Conservation (phyloP, 2,329 filamentous ascomycete species). For the Chrysoporthe puriensis region DNA sequence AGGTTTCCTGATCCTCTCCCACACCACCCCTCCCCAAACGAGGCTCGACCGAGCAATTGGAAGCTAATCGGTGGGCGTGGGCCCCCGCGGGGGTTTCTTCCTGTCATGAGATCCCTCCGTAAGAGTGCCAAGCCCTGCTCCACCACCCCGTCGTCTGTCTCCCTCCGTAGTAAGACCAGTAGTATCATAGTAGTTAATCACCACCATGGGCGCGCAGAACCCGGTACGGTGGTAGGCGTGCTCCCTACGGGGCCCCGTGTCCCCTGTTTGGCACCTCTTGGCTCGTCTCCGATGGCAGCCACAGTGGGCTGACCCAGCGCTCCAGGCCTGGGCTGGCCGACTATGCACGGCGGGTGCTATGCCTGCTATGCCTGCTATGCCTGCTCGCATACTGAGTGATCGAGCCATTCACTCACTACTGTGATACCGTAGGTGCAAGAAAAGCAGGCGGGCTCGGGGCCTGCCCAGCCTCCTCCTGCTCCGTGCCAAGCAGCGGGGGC, state of each 20-base stretch:
- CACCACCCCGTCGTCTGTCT: neutral
- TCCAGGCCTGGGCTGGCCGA: too few species aligned
- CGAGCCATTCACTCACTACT: too few species aligned
- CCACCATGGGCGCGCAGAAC: too few species aligned
- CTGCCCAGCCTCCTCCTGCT: too few species aligned
- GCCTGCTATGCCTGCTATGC: too few species aligned
- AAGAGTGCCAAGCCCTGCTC: neutral
- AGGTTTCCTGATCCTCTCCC: conserved; percentile 15
- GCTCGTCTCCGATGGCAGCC: neutral
- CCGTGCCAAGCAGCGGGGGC: too few species aligned
- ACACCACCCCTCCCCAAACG: too few species aligned
- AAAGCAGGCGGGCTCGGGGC: too few species aligned
- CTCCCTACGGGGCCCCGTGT: neutral
- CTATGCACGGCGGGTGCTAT: too few species aligned
- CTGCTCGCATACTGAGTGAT: too few species aligned
- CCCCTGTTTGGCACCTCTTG: neutral
- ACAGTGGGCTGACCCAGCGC: neutral
- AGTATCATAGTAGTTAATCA: neutral
- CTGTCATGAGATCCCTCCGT: conserved; percentile 7
- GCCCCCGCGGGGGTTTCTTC: neutral
- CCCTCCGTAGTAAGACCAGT: neutral
- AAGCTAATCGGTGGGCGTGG: conserved; percentile 8
- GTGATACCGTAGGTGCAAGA: too few species aligned
- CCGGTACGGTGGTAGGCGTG: too few species aligned
- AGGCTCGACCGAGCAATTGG: neutral